Percentiles rank a stretch among this genome's conserved stretches.
phyloP scores from a whole-genome alignment of 257 asterid species.

The Hygrophila difformis region DNA sequence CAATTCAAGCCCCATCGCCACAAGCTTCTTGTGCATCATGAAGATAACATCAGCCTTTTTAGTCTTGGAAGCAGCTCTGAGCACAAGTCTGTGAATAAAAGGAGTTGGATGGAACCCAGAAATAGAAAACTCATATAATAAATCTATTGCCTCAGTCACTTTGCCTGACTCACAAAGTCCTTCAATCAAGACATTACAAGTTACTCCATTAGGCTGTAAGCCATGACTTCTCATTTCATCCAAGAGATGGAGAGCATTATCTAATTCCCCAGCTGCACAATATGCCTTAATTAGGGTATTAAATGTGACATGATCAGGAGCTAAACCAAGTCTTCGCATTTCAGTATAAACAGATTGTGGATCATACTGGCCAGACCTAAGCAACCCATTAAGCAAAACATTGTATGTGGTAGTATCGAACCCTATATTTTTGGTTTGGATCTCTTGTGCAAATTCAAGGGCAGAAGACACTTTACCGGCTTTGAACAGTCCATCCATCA shows the following conservation, averaged over 20 bases:
- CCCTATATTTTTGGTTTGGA: conserved; percentile 40
- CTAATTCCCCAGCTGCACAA: conserved; percentile 61
- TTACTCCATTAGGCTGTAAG: conserved; percentile 50
- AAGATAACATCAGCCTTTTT: conserved; percentile 53
- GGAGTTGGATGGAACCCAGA: conserved; percentile 51
- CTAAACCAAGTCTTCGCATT: conserved; percentile 46
- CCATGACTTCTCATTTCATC: conserved; percentile 59
- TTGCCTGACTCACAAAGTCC: conserved; percentile 72
- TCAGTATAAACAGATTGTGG: conserved; percentile 51
- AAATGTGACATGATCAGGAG: conserved; percentile 68
- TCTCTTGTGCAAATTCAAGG: conserved; percentile 58
- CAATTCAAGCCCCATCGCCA: conserved; percentile 59
- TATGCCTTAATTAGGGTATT: conserved; percentile 59
- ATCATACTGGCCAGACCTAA: conserved; percentile 55
- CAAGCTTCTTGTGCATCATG: conserved; percentile 48
- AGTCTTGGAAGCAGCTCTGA: conserved; percentile 55
- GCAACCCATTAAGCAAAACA: conserved; percentile 68
- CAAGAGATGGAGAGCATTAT: conserved; percentile 43
- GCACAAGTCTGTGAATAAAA: conserved; percentile 45
- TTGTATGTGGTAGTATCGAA: conserved; percentile 65
- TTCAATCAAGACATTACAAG: conserved; percentile 52
- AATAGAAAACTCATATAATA: conserved; percentile 45
- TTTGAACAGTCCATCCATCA: conserved; percentile 85
- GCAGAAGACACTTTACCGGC: conserved; percentile 67
- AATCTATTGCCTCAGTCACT: conserved; percentile 40